These are phyloP conservation scores for Hymenotorrendiella dingleyae DNA, from an alignment of 2,329 filamentous ascomycete species.

Conservation along the genomic window DNA sequence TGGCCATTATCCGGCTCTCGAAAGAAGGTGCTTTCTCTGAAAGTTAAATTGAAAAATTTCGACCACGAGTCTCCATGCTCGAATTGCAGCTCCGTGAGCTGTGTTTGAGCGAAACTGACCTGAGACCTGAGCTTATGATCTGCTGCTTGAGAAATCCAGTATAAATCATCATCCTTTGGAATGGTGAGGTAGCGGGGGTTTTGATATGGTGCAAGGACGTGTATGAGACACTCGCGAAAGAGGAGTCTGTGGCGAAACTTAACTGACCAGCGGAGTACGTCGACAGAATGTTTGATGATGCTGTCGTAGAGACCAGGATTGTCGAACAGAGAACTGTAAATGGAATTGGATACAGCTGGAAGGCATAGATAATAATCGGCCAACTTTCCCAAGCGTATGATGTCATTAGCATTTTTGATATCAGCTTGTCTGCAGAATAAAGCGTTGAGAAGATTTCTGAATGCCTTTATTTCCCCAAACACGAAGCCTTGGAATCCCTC, in stretches of 20 bases:
- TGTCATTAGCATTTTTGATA: neutral
- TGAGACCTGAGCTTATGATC: neutral
- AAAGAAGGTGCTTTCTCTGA: neutral
- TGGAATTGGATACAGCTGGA: conserved; percentile 5
- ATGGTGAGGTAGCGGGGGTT: neutral
- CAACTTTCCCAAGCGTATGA: neutral
- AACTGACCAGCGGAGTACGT: neutral
- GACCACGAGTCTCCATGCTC: neutral
- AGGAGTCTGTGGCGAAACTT: conserved; percentile 5
- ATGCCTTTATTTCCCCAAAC: neutral
- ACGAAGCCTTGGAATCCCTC: neutral
- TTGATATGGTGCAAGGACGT: neutral
- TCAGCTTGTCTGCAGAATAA: conserved; percentile 2
- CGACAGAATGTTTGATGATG: neutral
- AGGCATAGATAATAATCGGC: conserved; percentile 8
- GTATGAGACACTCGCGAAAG: conserved; percentile 6
- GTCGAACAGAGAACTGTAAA: conserved; percentile 1
- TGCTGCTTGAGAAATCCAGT: neutral
- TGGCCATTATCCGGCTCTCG: neutral
- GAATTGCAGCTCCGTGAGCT: conserved; percentile 1
- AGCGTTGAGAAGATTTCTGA: conserved; percentile 8
- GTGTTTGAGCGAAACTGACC: neutral
- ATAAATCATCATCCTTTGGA: neutral
- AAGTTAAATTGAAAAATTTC: neutral
- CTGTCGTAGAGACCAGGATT: neutral